Percentiles rank a stretch among this genome's conserved stretches.
These are phyloP conservation scores for Pontederia paniculata DNA, from an alignment of 176 grass and related monocot genomes.

Conservation along the genomic window DNA sequence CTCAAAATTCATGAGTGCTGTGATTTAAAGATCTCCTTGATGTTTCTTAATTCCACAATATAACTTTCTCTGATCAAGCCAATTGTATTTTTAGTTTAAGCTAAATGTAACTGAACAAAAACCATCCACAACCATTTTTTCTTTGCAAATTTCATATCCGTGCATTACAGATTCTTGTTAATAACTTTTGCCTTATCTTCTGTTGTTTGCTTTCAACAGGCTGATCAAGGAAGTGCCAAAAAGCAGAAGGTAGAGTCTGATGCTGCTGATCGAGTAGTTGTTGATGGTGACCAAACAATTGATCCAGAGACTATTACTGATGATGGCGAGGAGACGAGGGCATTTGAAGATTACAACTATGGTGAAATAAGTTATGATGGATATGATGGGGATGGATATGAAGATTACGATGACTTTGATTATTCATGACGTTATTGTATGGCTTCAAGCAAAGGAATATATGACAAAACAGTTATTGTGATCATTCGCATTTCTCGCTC, in stretches of 20 bases:
- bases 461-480: too few relatives aligned
- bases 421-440: background rate
- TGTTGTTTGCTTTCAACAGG: background rate
- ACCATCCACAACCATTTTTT: too few relatives aligned
- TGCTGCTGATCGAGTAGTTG: background rate
- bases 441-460: too few relatives aligned
- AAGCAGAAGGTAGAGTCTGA: conserved; percentile 10
- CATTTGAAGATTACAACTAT: background rate
- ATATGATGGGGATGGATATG: background rate
- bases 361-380: conserved; percentile 6
- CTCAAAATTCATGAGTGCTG: too few relatives aligned
- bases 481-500: too few relatives aligned
- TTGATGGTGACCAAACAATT: background rate
- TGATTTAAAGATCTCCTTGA: too few relatives aligned
- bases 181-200: background rate
- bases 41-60: too few relatives aligned
- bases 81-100: too few relatives aligned
- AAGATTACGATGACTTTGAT: conserved; percentile 3
- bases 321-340: background rate
- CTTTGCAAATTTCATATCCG: too few relatives aligned
- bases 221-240: conserved; percentile 4
- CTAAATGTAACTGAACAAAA: too few relatives aligned
- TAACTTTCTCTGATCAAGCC: too few relatives aligned
- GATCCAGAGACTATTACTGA: background rate
- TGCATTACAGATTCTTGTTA: too few relatives aligned